Conservation (phyloP, 495 filamentous ascomycete species). For the Neurospora tetraspora region DNA sequence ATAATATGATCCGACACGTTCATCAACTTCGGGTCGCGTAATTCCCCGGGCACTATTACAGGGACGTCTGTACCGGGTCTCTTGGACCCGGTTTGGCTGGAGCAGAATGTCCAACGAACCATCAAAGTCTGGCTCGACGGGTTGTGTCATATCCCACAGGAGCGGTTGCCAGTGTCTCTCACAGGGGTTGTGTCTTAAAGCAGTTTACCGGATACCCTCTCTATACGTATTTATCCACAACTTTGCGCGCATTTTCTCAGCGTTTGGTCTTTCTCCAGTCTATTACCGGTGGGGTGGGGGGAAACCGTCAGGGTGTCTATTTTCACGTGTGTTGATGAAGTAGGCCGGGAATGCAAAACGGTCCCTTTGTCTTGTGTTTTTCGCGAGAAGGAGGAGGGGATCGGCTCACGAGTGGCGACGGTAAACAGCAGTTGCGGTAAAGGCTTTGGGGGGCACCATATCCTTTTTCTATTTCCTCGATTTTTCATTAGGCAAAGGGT, state of each 20-base stretch:
- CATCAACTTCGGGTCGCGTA: background rate
- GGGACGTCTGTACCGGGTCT: background rate
- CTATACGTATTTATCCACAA: background rate
- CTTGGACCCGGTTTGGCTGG: background rate
- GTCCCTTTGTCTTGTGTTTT: constrained; percentile 4
- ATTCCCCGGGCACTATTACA: background rate
- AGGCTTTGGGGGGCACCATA: background rate
- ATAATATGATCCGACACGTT: background rate
- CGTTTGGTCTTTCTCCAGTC: constrained; percentile 2
- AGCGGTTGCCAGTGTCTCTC: background rate
- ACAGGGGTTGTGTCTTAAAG: background rate
- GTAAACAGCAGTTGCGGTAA: background rate
- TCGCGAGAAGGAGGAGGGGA: background rate
- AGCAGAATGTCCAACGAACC: background rate
- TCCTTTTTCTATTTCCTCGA: background rate
- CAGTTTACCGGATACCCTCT: background rate
- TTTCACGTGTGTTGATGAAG: constrained; percentile 13
- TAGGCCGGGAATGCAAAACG: constrained; percentile 14
- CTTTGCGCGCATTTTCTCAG: constrained; percentile 9
- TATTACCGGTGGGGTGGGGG: constrained; percentile 4
- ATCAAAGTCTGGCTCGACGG: background rate
- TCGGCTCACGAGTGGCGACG: background rate
- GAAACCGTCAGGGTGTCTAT: constrained; percentile 3
- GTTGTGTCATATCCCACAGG: background rate
- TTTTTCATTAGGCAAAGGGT: background rate